phyloP scores from a whole-genome alignment of 2,329 filamentous ascomycete species.

The Fusarium irregulare region DNA sequence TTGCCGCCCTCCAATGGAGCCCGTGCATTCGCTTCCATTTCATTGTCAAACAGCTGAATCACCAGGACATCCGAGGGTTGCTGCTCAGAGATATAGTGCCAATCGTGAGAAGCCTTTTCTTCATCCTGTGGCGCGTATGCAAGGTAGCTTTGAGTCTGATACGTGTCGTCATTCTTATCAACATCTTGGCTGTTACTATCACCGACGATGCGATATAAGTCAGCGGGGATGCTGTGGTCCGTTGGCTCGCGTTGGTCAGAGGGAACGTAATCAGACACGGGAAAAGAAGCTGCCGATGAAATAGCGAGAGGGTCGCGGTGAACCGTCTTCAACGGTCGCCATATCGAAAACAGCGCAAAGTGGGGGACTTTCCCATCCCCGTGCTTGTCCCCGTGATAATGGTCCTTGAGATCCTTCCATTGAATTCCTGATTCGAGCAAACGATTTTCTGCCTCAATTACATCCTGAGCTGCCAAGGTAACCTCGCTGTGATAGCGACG shows the following conservation, averaged over 20 bases:
- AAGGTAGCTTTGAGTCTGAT: conserved; percentile 1
- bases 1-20: neutral
- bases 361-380: neutral
- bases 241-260: conserved; percentile 1
- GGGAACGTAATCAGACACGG: conserved; percentile 1
- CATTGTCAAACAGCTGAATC: conserved; percentile 3
- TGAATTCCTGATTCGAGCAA: neutral
- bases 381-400: neutral
- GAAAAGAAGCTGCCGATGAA: conserved; percentile 3
- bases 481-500: conserved; percentile 5
- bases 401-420: conserved; percentile 1
- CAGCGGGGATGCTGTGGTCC: neutral
- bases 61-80: conserved; percentile 6
- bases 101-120: neutral
- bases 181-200: neutral
- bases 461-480: neutral
- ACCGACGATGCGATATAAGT: neutral
- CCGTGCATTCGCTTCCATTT: conserved; percentile 1
- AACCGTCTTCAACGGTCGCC: neutral
- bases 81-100: conserved; percentile 5
- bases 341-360: conserved; percentile 7
- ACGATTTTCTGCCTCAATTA: neutral
- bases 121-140: neutral
- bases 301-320: conserved; percentile 11
- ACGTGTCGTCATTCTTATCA: neutral